Percentiles rank a stretch among this genome's conserved stretches.
These are phyloP conservation scores for Talaromyces sp. DNA, from an alignment of 2,329 filamentous ascomycete species.

Conservation along the genomic window DNA sequence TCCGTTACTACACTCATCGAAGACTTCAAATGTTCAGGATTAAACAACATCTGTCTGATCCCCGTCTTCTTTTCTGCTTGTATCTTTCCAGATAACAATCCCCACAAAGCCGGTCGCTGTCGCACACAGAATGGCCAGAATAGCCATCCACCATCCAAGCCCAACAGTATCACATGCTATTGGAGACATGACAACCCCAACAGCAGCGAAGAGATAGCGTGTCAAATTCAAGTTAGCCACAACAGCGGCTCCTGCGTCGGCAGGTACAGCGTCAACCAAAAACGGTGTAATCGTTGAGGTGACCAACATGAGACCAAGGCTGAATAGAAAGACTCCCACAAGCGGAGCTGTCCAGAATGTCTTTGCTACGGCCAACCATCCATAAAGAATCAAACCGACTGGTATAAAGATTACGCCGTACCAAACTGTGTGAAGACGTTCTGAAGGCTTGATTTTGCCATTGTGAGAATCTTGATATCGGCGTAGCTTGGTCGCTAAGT, in stretches of 20 bases:
- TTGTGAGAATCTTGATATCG: background rate
- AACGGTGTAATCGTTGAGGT: constrained; percentile 14
- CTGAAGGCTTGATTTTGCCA: background rate
- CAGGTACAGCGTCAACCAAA: constrained; percentile 9
- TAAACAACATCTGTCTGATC: background rate
- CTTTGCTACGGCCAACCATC: background rate
- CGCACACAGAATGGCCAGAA: background rate
- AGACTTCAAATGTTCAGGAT: no score
- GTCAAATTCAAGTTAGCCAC: constrained; percentile 14
- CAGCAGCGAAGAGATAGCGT: constrained; percentile 10
- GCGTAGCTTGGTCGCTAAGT: background rate
- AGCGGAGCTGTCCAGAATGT: background rate
- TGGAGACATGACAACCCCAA: constrained; percentile 5
- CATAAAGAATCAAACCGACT: background rate
- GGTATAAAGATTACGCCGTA: background rate
- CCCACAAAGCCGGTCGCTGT: background rate
- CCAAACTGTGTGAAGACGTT: background rate
- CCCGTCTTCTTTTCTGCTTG: background rate
- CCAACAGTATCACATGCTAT: background rate
- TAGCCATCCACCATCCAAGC: background rate
- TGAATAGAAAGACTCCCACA: background rate
- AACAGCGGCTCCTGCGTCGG: constrained; percentile 11
- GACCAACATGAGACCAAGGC: constrained; percentile 13
- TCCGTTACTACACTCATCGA: no score
- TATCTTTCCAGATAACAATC: background rate